These are phyloP conservation scores for Beauveria australis DNA, from an alignment of 2,329 filamentous ascomycete genomes.

Conservation along the genomic window DNA sequence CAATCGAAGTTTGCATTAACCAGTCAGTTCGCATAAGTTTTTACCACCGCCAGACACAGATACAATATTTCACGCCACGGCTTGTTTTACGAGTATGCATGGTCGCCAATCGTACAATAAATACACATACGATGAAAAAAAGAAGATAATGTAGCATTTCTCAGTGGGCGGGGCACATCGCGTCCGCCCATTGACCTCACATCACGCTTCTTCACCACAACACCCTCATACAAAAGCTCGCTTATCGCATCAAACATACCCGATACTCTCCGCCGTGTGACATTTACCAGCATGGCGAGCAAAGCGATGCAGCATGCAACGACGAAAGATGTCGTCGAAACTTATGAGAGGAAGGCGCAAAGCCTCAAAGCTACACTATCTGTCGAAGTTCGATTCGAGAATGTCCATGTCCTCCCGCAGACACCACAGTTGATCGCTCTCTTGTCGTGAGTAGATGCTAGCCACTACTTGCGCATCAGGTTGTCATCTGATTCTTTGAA, in stretches of 20 bases:
- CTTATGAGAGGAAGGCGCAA: conserved; percentile 41
- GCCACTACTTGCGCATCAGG: conserved; percentile 9
- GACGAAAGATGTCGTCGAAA: conserved; percentile 5
- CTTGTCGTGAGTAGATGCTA: conserved; percentile 66
- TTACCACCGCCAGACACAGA: no score
- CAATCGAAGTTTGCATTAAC: no score
- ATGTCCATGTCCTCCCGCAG: conserved; percentile 84
- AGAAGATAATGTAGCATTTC: no score
- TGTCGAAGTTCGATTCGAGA: conserved; percentile 69
- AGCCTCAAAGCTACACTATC: conserved; percentile 88
- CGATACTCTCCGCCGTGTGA: background rate
- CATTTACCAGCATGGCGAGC: background rate
- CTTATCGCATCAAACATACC: background rate
- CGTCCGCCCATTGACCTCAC: background rate
- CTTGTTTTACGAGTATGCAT: no score
- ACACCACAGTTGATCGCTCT: conserved; percentile 96
- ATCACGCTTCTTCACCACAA: background rate
- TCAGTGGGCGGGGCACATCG: no score
- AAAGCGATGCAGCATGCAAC: background rate
- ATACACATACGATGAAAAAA: no score
- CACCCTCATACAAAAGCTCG: background rate
- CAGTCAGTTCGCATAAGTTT: no score
- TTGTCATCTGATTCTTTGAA: conserved; percentile 17
- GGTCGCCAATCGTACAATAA: no score
- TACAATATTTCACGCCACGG: no score